Base-by-base conservation (phyloP, 805 yeast species). In the Candida endomychidarum region DNA sequence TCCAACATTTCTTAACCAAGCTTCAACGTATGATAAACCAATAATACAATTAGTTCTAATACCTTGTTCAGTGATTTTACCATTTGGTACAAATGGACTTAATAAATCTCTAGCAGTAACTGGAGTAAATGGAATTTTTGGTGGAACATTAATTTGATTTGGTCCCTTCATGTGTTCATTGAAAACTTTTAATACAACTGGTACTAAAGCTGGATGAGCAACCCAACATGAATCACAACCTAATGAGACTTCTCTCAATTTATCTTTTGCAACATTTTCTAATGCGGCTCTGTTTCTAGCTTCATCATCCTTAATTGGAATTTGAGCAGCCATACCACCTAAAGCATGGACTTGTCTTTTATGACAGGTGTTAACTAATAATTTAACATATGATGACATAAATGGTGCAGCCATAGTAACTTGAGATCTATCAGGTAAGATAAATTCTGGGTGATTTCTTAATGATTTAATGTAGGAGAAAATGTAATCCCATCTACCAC, bases 141-240 rank as follows among this genome's bases (percentile, higher is more conserved):
- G 74, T 34, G 71, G 78, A 39, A 67, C 70, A 59, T 69, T 78
- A 52, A 85, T 74, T 65, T 85, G 93, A 69, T 85, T 85, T 49
- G 90, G 86, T 26, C 91, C 86, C 50, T 86, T 84, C 90, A 85
- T 81, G 66, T 78, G 74, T 58, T 81, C 77, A 58, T 80, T 75
- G 66, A 85, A 85, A 15, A 84, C 85, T 54, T 76, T 73, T 57
- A 82, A 74, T 29, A 87, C 89, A 48, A 84, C 77, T 12, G 82
- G 75, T 18, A 85, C 86, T 59, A 85, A 71, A 15, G 89, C 90
- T 12, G 95, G 95, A 56, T 85, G 93, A 11, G 91, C 91, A 57
- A 85, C 85, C 95, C 95, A 85, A 43, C 91, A 83, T 37, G 93
- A 89, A 67, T 85, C 95, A 64, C 86, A 88, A 35, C 93, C 93